Evolutionary conservation across 2,329 filamentous ascomycete species (phyloP), one percentile per base, ranked within the genome.

Genomic region (Gyromitra esculenta): DNA sequence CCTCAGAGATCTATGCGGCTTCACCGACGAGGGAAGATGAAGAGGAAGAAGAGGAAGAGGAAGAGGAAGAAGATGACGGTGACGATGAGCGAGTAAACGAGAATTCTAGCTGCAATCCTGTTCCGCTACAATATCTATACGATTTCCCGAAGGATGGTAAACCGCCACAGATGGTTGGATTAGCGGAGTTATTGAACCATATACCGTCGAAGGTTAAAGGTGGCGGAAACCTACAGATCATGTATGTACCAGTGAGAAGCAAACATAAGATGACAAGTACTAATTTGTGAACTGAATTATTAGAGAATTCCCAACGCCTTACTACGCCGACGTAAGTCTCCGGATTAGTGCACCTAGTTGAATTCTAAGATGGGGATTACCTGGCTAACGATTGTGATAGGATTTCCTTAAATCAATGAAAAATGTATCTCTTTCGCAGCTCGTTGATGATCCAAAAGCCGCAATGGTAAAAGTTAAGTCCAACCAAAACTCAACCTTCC

Each of bases 231-330:
- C 37, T 75, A 41, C 52, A 66, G 5, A 43, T 75, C 18, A 75
- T 75, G 72, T 75, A 50, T 39, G 59, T 59, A 35, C 35, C n/a
- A 63, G 5, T 9, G 5, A 31, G 5, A 13, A 9, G 5, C 8
- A 9, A 41, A 7, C 8, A 4, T 37, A 8, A 4, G 31, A n/a
- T 11, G 9, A 6, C 21, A 7, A 43, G 15, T 31, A 37, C 37
- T 64, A 54, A 57, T 41, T 65, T 45, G 3, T 18, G n/a, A 15
- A 35, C 2, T 37, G 13, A 6, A 3, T 25, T 25, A 6, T 5
- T 35, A 75, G 72, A 59, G 72, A 75, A 43, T 75, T 75, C 18
- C 66, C 72, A 35, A 70, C 72, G 45, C 67, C 50, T 5, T 59
- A 41, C 52, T 75, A 69, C 35, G 72, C 72, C 11, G 21, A 57